phyloP scores from a whole-genome alignment of 441 rosid species.

The Corymbia citriodora region DNA sequence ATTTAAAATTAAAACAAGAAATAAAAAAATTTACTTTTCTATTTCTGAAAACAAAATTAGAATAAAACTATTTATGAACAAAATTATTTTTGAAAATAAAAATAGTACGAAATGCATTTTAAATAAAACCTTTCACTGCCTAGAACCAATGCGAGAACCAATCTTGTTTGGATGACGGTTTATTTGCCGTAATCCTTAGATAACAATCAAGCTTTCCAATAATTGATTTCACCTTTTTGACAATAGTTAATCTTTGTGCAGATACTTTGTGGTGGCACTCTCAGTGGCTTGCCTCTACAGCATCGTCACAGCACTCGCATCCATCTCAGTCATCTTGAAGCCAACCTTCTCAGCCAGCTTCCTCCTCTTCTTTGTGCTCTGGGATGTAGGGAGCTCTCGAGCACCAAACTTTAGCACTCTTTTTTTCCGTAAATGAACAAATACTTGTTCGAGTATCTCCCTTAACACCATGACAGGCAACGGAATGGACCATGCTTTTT shows the following conservation, averaged over 20 bases:
- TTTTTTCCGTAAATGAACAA: background rate
- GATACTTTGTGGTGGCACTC: conserved; percentile 67
- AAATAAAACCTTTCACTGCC: background rate
- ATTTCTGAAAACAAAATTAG: too few relatives aligned
- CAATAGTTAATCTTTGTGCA: conserved; percentile 11
- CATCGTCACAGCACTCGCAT: conserved; percentile 44
- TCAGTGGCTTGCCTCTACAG: conserved; percentile 63
- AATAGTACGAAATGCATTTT: too few relatives aligned
- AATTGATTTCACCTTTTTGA: background rate
- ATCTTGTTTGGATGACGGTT: background rate
- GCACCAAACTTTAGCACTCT: background rate
- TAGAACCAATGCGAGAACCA: background rate
- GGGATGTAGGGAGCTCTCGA: conserved; percentile 48
- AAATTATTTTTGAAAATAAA: too few relatives aligned
- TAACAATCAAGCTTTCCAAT: background rate
- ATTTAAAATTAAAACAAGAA: too few relatives aligned
- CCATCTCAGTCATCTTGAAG: conserved; percentile 32
- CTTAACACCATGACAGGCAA: background rate
- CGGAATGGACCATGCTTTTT: background rate
- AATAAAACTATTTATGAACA: too few relatives aligned
- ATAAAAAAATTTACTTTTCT: too few relatives aligned
- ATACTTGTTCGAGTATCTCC: background rate
- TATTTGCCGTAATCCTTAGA: background rate
- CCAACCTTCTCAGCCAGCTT: conserved; percentile 27
- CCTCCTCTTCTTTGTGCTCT: conserved; percentile 35